Evolutionary conservation across 768 basidiomycete genomes (phyloP).

Genomic region (Lepiota brunneoincarnata): DNA sequence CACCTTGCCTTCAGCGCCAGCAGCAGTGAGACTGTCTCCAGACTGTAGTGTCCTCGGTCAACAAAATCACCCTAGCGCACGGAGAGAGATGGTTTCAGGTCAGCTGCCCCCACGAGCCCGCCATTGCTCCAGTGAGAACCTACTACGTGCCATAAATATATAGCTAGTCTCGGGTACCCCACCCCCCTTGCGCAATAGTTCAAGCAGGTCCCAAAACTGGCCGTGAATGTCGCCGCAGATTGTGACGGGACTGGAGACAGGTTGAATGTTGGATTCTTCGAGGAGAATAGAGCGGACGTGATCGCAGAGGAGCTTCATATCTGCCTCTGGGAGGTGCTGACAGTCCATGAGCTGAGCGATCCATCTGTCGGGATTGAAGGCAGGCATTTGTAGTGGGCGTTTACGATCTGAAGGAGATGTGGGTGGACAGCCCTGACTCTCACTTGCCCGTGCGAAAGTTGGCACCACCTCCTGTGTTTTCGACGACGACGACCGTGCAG

Average conservation of each 20-base stretch:
- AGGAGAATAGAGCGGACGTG: slow-evolving; percentile 85
- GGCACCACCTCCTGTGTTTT: not conserved
- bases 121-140: slow-evolving; percentile 28
- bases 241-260: slow-evolving; percentile 91
- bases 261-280: slow-evolving; percentile 97
- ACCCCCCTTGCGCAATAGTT: slow-evolving; percentile 84
- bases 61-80: slow-evolving; percentile 88
- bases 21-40: slow-evolving; percentile 91
- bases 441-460: slow-evolving; percentile 1
- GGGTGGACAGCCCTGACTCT: not conserved
- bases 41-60: slow-evolving; percentile 92
- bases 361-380: slow-evolving; percentile 66
- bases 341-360: slow-evolving; percentile 86
- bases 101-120: slow-evolving; percentile 19
- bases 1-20: slow-evolving; percentile 88
- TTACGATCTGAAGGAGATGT: not conserved
- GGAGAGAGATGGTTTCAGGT: slow-evolving; percentile 19
- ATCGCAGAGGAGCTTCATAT: slow-evolving; percentile 93
- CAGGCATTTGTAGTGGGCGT: slow-evolving; percentile 15
- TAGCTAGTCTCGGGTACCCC: slow-evolving; percentile 87
- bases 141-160: slow-evolving; percentile 87
- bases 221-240: slow-evolving; percentile 97
- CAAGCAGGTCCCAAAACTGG: slow-evolving; percentile 95
- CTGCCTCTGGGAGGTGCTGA: slow-evolving; percentile 83
- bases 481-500: not conserved